A percentile compares a stretch with the other conserved stretches of the same genome.
These are phyloP conservation scores for Phytophthora ohioensis DNA, from an alignment of 352 stramenopile species.

Conservation along the genomic window DNA sequence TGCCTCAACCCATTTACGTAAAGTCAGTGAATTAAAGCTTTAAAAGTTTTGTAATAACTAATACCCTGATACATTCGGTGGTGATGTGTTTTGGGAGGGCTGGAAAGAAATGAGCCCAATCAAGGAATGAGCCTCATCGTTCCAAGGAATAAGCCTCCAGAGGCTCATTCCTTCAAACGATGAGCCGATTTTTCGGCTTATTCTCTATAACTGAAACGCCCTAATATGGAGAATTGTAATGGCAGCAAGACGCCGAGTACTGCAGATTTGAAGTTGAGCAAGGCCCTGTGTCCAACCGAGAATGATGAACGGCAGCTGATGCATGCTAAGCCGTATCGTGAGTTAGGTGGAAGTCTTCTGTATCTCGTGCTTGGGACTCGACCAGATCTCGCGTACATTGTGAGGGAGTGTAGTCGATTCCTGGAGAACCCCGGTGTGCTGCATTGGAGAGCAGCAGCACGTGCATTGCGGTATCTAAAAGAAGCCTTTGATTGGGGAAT, in stretches of 20 bases:
- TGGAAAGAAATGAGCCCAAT: too few relatives aligned
- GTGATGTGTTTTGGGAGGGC: too few relatives aligned
- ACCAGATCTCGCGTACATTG: slow-evolving; percentile 24
- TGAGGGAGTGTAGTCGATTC: slow-evolving; percentile 20
- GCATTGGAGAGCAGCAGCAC: slow-evolving; percentile 24
- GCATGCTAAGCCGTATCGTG: slow-evolving; percentile 9
- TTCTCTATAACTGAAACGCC: too few relatives aligned
- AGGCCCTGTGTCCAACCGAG: slow-evolving; percentile 23
- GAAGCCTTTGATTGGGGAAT: slow-evolving; percentile 14
- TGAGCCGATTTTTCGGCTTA: too few relatives aligned
- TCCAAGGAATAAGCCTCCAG: too few relatives aligned
- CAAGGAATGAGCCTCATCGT: too few relatives aligned
- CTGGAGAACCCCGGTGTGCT: slow-evolving; percentile 22
- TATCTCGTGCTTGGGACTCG: slow-evolving; percentile 29
- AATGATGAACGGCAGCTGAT: slow-evolving; percentile 14
- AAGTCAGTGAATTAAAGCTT: too few relatives aligned
- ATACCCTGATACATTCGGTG: too few relatives aligned
- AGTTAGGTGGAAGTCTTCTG: slow-evolving; percentile 17
- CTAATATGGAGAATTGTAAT: slow-evolving; percentile 29
- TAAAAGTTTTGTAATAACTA: too few relatives aligned
- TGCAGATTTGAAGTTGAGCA: slow-evolving; percentile 23
- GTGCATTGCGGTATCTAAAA: slow-evolving; percentile 14
- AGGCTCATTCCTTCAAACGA: too few relatives aligned
- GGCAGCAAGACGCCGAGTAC: slow-evolving; percentile 9
- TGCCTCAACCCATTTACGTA: too few relatives aligned